Evolutionary conservation across 2,329 filamentous ascomycete genomes (phyloP).

Genomic region (Epichloe amarillans): DNA sequence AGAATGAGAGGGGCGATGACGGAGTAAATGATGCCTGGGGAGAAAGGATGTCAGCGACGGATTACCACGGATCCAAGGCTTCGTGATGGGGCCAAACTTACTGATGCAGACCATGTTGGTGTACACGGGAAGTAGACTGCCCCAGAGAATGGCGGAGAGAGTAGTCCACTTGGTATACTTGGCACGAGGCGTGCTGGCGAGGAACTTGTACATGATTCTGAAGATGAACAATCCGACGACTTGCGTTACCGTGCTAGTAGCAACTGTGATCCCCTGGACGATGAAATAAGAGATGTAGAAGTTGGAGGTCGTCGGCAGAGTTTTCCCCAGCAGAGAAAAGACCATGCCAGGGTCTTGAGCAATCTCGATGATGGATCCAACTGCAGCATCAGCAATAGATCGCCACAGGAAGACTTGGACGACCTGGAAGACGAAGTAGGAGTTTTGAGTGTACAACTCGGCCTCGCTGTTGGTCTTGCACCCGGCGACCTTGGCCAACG

Average conservation of each 20-base stretch:
- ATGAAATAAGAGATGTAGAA: conserved; percentile 90
- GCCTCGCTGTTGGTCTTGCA: conserved; percentile 66
- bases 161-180: conserved; percentile 62
- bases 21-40: conserved; percentile 56
- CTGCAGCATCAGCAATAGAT: conserved; percentile 67
- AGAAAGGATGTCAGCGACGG: not conserved
- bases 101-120: conserved; percentile 63
- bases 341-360: conserved; percentile 46
- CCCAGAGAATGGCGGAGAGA: conserved; percentile 60
- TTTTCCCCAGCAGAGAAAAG: conserved; percentile 52
- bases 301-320: conserved; percentile 74
- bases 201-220: conserved; percentile 51
- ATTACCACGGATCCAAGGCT: conserved; percentile 9
- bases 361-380: conserved; percentile 52
- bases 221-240: conserved; percentile 53
- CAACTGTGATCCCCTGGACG: conserved; percentile 67
- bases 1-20: conserved; percentile 75
- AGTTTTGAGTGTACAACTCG: conserved; percentile 82
- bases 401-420: conserved; percentile 88
- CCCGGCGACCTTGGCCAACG: conserved; percentile 63
- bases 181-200: conserved; percentile 66
- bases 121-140: conserved; percentile 60
- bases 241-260: conserved; percentile 60
- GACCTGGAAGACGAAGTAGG: conserved; percentile 83
- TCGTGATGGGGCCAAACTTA: conserved; percentile 15